Evolutionary conservation across 306 rosid genomes (phyloP), one percentile per base, ranked within the genome.

Genomic region (Lablab purpureus): DNA sequence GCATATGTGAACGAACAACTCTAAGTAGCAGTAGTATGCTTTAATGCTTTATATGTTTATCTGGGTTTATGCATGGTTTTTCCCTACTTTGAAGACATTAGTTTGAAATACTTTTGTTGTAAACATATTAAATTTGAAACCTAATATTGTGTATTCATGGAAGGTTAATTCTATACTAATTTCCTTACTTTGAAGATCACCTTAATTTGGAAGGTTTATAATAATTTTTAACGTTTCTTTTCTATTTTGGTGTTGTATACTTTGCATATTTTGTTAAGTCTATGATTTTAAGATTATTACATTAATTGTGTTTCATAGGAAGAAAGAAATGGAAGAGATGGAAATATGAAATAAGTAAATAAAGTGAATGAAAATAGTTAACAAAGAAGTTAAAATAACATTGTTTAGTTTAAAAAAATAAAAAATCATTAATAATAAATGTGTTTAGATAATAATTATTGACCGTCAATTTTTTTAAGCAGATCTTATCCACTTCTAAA

Each of bases 21-120:
- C 23, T 40, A 72, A 40, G 74, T 63, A 51, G n/a, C n/a, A n/a
- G 60, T 71, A 15, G 11, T 52, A n/a, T 14, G 73, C 64, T 63
- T 66, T 43, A 30, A 46, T 13, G 55, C 22, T 7, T 73, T 74
- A 74, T 67, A 43, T 40, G 6, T 75, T 54, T 62, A 17, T 17
- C 30, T 62, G 41, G 68, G 68, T 62, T 7, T 30, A 7, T 30
- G 37, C n/a, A n/a, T 25, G 40, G 45, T 17, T 62, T 59, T 13
- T 2, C 40, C 30, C 18, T 59, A 59, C 66, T 59, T 59, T 62
- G 13, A 32, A 62, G 43, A 62, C 41, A 30, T 17, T 15, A 32
- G 9, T 62, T 30, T 30, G 68, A 62, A 17, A 17, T n/a, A 43
- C 30, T 37, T 37, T 4, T 36, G 50, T 41, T 67, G 34, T 41